Base-by-base conservation (phyloP, 2,329 filamentous ascomycete species). In the Gliomastix tumulicola region DNA sequence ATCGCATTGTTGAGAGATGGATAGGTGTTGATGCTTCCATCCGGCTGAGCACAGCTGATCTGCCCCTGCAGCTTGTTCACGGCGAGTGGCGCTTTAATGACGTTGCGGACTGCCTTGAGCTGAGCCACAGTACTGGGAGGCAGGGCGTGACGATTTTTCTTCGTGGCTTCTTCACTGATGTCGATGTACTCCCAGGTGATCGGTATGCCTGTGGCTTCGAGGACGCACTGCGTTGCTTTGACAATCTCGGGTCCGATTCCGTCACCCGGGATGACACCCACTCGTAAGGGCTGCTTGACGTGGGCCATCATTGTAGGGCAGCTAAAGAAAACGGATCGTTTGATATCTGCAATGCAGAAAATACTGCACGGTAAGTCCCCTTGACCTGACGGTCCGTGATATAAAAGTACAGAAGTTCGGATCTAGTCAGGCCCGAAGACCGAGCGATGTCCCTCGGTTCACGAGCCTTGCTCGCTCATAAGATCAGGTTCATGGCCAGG, bases 1-100 rank as follows among this genome's bases (percentile, higher is more conserved):
- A 34, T 34, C 13, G 32, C 32, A 34, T 34, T 34, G 32, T 34
- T 34, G 12, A 34, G 13, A 4, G 32, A 34, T 13, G 32, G 32
- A 16, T 34, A 34, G 7, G 32, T 34, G 3, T 20, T 13, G 5
- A 22, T 13, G n/a, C 17, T 16, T 3, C 32, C 32, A 22, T 23
- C 32, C 1, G n/a, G 6, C 19, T 34, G 32, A 17, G 17, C 17
- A 34, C 32, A 34, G 18, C 8, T n/a, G 18, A 34, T 19, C 13
- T 19, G 32, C 17, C 32, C 32, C 12, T 34, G n/a, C 17, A 21
- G 19, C 12, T 21, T 34, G 13, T 34, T 19, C 13, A 34, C 32
- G 21, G 13, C 13, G 11, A 34, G 21, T 10, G 32, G 32, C 4
- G 32, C 32, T 22, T 34, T 34, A 19, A 34, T 22, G 17, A 13